Evolutionary conservation across 75 land plant genomes (phyloP).

Genomic region (Adiantum capillusveneris): DNA sequence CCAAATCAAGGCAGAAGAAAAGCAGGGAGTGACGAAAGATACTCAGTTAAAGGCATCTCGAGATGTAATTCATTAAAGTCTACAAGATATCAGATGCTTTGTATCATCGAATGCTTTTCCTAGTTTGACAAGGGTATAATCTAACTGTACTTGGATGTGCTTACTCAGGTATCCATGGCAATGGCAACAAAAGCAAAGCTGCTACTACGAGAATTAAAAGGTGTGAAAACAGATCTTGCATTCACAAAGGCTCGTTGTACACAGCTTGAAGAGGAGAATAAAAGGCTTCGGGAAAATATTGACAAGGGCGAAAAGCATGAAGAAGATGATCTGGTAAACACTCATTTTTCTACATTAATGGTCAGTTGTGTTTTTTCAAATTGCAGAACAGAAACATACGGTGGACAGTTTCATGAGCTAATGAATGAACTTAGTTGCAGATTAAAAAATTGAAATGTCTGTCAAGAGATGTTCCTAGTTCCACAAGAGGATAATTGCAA

Average conservation of each 20-base stretch:
- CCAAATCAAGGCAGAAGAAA: background rate
- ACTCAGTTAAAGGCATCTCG: constrained; percentile 94
- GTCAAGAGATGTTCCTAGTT: no score
- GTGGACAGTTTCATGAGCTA: no score
- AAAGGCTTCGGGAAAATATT: constrained; percentile 56
- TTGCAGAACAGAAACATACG: no score
- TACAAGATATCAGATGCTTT: background rate
- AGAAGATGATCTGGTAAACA: constrained; percentile 86
- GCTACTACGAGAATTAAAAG: constrained; percentile 78
- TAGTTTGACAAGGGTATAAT: no score
- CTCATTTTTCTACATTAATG: no score
- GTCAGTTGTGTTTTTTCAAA: no score
- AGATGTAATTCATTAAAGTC: constrained; percentile 49
- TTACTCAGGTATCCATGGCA: constrained; percentile 77
- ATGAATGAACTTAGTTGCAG: no score
- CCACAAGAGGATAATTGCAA: no score
- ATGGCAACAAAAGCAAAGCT: constrained; percentile 91
- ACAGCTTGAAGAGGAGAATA: constrained; percentile 96
- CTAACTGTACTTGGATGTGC: no score
- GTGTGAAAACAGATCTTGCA: constrained; percentile 74
- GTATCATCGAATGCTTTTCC: no score
- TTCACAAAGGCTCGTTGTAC: constrained; percentile 74
- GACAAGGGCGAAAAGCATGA: constrained; percentile 63
- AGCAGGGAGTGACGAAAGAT: constrained; percentile 19
- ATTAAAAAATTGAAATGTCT: no score